phyloP scores from a whole-genome alignment of 805 yeast genomes.

The Cyberlindnera japonica region DNA sequence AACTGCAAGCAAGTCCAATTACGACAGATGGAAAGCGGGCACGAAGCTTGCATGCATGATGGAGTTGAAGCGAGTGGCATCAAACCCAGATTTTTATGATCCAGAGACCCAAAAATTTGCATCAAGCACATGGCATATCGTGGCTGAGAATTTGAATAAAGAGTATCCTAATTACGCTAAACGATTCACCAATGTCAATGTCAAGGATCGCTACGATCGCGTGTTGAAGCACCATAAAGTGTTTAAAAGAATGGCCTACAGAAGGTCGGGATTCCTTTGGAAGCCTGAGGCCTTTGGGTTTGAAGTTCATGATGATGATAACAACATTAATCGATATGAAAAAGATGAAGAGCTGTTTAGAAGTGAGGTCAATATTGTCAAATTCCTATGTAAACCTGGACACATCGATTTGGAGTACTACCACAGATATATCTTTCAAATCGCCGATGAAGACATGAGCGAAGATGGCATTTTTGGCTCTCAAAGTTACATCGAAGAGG shows the following conservation, averaged over 20 bases:
- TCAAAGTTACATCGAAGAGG: slow-evolving; percentile 24
- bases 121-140: slow-evolving; percentile 25
- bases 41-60: slow-evolving; percentile 29
- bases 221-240: slow-evolving; percentile 27
- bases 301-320: slow-evolving; percentile 12
- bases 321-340: slow-evolving; percentile 15
- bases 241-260: slow-evolving; percentile 23
- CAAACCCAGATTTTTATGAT: slow-evolving; percentile 23
- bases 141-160: slow-evolving; percentile 26
- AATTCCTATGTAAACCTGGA: slow-evolving; percentile 24
- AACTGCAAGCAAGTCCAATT: slow-evolving; percentile 17
- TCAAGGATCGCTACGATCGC: slow-evolving; percentile 27
- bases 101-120: slow-evolving; percentile 13
- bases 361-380: slow-evolving; percentile 19
- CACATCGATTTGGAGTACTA: slow-evolving; percentile 27
- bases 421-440: slow-evolving; percentile 23
- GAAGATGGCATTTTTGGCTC: slow-evolving; percentile 20
- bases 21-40: slow-evolving; percentile 29
- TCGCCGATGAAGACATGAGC: slow-evolving; percentile 7
- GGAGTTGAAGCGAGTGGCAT: slow-evolving; percentile 17
- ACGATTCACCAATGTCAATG: slow-evolving; percentile 27
- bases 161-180: slow-evolving; percentile 27
- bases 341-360: slow-evolving; percentile 15
- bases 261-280: slow-evolving; percentile 23
- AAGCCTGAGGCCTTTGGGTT: slow-evolving; percentile 22